phyloP scores from a whole-genome alignment of 2,329 filamentous ascomycete genomes.

The Neofusicoccum cordaticola region DNA sequence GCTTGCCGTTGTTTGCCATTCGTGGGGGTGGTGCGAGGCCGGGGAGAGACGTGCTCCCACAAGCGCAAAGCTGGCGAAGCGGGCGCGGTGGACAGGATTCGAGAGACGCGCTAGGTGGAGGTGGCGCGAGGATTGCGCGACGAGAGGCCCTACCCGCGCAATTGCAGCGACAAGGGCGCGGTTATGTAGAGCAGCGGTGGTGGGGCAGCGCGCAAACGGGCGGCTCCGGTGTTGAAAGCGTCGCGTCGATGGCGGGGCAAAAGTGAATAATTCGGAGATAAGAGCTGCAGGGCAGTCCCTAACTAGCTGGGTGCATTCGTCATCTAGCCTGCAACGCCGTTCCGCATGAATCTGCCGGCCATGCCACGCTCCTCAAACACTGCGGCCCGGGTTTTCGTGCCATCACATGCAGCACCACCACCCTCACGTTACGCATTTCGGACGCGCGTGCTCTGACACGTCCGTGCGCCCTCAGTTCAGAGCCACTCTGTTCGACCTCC shows the following conservation, averaged over 20 bases:
- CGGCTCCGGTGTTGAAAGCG: not conserved
- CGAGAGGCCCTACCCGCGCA: not conserved
- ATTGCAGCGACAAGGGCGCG: not conserved
- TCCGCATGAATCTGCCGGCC: not conserved
- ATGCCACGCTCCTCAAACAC: not conserved
- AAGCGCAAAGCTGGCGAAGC: too few species aligned
- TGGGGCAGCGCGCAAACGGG: not conserved
- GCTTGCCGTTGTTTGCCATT: not conserved
- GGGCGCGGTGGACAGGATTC: too few species aligned
- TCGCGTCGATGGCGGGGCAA: not conserved
- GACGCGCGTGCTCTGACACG: not conserved
- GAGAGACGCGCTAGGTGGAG: too few species aligned
- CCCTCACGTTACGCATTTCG: not conserved
- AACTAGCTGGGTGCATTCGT: not conserved
- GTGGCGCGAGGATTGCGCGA: not conserved
- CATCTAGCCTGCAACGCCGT: not conserved
- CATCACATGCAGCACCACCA: not conserved
- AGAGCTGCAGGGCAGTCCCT: not conserved
- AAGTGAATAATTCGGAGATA: slow-evolving; percentile 3
- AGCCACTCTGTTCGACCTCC: too few species aligned
- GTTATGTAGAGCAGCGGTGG: not conserved
- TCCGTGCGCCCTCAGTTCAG: not conserved
- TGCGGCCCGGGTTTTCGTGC: not conserved
- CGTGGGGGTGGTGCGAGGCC: not conserved
- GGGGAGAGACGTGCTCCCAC: too few species aligned